phyloP scores from a whole-genome alignment of 805 yeast genomes.

The Wickerhamiella hasegawae region DNA sequence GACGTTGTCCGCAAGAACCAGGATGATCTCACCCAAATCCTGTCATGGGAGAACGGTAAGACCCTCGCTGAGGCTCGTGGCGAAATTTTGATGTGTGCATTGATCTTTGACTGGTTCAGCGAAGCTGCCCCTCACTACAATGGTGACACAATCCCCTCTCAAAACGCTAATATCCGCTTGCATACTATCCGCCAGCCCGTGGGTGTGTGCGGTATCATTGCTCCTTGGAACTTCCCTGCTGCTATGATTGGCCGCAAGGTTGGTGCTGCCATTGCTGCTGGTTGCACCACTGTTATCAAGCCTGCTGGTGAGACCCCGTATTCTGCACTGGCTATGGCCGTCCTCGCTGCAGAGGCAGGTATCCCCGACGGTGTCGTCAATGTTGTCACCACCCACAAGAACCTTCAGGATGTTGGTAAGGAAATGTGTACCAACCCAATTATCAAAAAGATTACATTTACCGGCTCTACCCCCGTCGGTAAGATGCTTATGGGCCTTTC shows the following conservation, averaged over 20 bases:
- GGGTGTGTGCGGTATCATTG: slow-evolving; percentile 63
- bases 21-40: slow-evolving; percentile 48
- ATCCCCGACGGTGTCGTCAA: slow-evolving; percentile 56
- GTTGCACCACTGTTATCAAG: slow-evolving; percentile 61
- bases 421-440: slow-evolving; percentile 37
- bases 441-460: slow-evolving; percentile 56
- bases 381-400: slow-evolving; percentile 31
- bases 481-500: slow-evolving; percentile 48
- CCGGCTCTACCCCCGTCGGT: slow-evolving; percentile 67
- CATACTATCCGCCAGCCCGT: slow-evolving; percentile 55
- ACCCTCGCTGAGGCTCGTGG: slow-evolving; percentile 56
- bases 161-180: slow-evolving; percentile 31
- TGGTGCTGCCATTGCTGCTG: slow-evolving; percentile 68
- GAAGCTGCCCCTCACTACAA: slow-evolving; percentile 53
- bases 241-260: slow-evolving; percentile 64
- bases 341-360: slow-evolving; percentile 49
- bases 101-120: slow-evolving; percentile 81
- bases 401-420: slow-evolving; percentile 31
- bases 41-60: slow-evolving; percentile 63
- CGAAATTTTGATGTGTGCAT: slow-evolving; percentile 49
- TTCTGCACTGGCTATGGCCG: slow-evolving; percentile 52
- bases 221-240: slow-evolving; percentile 77
- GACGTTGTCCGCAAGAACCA: slow-evolving; percentile 38
- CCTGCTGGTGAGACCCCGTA: slow-evolving; percentile 69
- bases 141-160: slow-evolving; percentile 52